These are phyloP conservation scores for Auriscalpium microsporum DNA, from an alignment of 768 basidiomycete species.

Conservation along the genomic window DNA sequence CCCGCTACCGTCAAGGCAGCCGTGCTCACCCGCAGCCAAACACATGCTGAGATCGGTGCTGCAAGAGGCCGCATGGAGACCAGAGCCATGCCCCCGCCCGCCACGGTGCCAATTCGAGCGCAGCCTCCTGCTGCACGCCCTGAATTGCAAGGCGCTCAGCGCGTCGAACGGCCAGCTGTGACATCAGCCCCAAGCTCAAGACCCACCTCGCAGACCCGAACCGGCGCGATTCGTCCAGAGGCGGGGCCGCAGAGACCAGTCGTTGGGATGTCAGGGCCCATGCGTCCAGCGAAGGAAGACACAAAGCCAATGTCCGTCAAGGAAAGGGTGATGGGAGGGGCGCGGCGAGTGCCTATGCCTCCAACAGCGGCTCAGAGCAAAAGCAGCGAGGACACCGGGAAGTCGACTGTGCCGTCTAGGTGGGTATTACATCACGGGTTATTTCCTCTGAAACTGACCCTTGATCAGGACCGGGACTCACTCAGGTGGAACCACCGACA, in stretches of 20 bases:
- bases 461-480: too few species aligned
- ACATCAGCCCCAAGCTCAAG: not conserved
- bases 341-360: slow-evolving; percentile 6
- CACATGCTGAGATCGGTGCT: not conserved
- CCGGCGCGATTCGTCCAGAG: slow-evolving; percentile 2
- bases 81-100: slow-evolving; percentile 6
- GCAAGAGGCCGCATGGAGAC: too few species aligned
- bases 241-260: not conserved
- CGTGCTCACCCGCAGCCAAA: slow-evolving; percentile 3
- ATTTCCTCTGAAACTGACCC: too few species aligned
- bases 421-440: too few species aligned
- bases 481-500: too few species aligned
- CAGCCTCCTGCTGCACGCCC: not conserved
- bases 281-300: not conserved
- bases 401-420: too few species aligned
- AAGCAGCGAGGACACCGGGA: not conserved
- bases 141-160: not conserved
- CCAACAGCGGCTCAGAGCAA: not conserved
- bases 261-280: not conserved
- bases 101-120: slow-evolving; percentile 1
- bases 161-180: not conserved
- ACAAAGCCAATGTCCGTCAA: slow-evolving; percentile 3
- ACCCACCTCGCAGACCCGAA: not conserved
- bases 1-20: not conserved
- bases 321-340: slow-evolving; percentile 7